These are phyloP conservation scores for Solanum paucissectum DNA, from an alignment of 257 asterid genomes.

Conservation along the genomic window DNA sequence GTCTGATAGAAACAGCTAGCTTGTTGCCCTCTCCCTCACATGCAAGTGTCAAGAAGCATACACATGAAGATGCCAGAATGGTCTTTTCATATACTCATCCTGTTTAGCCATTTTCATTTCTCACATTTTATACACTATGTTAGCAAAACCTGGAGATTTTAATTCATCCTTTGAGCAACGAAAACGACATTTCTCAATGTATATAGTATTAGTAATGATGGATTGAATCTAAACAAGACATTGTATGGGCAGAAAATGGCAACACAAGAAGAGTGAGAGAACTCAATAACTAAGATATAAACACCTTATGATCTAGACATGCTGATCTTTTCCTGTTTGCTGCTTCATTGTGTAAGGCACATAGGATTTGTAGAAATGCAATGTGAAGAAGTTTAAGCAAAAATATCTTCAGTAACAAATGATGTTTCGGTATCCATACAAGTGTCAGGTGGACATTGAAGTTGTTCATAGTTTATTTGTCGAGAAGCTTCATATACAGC, in stretches of 20 bases:
- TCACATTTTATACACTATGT: neutral
- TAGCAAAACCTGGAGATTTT: neutral
- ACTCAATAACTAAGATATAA: neutral
- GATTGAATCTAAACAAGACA: neutral
- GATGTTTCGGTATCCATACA: slow-evolving; percentile 24
- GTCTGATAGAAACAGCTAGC: slow-evolving; percentile 1
- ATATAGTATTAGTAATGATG: neutral
- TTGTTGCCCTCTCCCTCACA: slow-evolving; percentile 4
- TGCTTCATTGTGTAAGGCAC: neutral
- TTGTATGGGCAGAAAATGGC: neutral
- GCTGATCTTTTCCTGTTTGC: neutral
- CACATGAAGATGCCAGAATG: neutral
- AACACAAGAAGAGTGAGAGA: neutral
- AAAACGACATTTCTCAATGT: neutral
- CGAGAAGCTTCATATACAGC: slow-evolving; percentile 90
- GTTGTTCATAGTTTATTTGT: slow-evolving; percentile 77
- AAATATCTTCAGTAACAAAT: slow-evolving; percentile 63
- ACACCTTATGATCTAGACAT: neutral
- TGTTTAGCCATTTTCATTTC: neutral
- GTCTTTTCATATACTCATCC: neutral
- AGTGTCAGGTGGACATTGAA: slow-evolving; percentile 39
- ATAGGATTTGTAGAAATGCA: neutral
- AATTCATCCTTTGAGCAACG: neutral
- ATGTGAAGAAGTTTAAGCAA: slow-evolving; percentile 24
- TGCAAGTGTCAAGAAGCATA: slow-evolving; percentile 5